Percentiles rank a stretch among this genome's conserved stretches.
Evolutionary conservation across 2,329 filamentous ascomycete species (phyloP).

Genomic region (Metarhizium rileyi): DNA sequence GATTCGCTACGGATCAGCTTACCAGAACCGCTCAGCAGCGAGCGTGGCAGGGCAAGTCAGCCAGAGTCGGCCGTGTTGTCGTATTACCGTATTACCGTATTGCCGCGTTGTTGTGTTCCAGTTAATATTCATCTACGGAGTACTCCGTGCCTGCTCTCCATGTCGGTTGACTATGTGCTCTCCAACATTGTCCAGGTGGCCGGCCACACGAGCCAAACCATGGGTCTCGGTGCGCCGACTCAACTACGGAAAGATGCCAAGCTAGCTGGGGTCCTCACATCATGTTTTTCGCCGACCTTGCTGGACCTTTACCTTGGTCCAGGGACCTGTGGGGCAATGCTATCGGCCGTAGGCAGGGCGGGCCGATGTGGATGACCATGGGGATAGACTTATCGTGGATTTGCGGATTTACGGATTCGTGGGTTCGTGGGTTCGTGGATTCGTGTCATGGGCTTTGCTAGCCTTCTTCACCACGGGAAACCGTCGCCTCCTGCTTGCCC

Average conservation of each 20-base stretch:
- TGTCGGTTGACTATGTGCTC: background rate
- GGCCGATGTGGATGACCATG: conserved; percentile 2
- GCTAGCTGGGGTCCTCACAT: conserved; percentile 1
- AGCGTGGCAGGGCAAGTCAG: background rate
- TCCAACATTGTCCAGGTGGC: background rate
- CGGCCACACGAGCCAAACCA: background rate
- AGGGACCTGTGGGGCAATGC: background rate
- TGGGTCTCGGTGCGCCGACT: background rate
- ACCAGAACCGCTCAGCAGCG: background rate
- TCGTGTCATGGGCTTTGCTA: background rate
- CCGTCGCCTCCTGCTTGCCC: background rate
- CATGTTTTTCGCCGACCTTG: no score
- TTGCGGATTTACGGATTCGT: no score
- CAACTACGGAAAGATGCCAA: background rate
- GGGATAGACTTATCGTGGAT: no score
- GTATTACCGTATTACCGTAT: no score
- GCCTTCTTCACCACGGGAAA: background rate
- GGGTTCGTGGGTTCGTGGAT: no score
- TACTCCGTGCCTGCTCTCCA: no score
- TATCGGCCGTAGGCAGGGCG: conserved; percentile 4
- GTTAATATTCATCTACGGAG: no score
- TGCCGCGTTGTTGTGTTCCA: no score
- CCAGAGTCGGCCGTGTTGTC: no score
- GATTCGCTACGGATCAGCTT: background rate
- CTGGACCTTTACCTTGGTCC: background rate